phyloP scores from a whole-genome alignment of 768 basidiomycete genomes.

The Calocybe indica region DNA sequence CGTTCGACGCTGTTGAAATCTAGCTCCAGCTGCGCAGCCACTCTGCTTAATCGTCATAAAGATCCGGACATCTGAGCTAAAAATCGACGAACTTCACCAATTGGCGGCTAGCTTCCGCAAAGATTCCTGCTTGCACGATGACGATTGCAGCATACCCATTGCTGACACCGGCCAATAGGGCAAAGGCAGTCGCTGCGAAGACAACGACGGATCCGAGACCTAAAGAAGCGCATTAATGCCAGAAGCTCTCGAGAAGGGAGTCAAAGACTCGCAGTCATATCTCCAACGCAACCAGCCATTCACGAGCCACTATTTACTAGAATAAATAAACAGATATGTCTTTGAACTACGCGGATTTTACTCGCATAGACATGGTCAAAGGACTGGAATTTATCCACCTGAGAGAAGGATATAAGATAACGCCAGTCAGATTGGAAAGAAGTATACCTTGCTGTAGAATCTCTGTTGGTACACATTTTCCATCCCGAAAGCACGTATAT shows the following conservation, averaged over 20 bases:
- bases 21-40: conserved; percentile 64
- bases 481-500: conserved; percentile 70
- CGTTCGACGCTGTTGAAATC: conserved; percentile 75
- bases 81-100: conserved; percentile 42
- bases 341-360: conserved; percentile 3
- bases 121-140: conserved; percentile 64
- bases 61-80: not conserved
- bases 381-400: conserved; percentile 63
- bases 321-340: conserved; percentile 14
- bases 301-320: conserved; percentile 49
- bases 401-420: conserved; percentile 30
- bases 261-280: conserved; percentile 53
- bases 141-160: conserved; percentile 66
- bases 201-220: conserved; percentile 70
- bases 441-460: conserved; percentile 49
- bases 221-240: conserved; percentile 12
- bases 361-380: conserved; percentile 68
- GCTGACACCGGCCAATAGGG: conserved; percentile 47
- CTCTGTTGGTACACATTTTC: conserved; percentile 58
- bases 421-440: conserved; percentile 12
- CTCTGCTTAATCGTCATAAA: conserved; percentile 25
- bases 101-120: conserved; percentile 62
- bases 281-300: conserved; percentile 67
- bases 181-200: conserved; percentile 63
- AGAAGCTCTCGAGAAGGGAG: not conserved